Conservation (phyloP, 2,329 filamentous ascomycete genomes). For the Aureobasidium leucospermi region DNA sequence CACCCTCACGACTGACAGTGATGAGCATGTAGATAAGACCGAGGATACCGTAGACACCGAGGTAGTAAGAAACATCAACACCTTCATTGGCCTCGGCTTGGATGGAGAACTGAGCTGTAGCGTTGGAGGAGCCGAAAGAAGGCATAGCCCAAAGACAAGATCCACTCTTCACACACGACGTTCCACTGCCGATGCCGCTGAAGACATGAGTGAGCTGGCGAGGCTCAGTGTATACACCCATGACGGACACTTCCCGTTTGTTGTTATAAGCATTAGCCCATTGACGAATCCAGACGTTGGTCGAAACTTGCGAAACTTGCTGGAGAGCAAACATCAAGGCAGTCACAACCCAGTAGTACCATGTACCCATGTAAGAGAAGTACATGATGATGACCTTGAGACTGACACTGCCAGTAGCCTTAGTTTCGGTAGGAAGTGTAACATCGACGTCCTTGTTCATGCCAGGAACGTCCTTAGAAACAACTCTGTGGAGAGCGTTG, state of each 20-base stretch:
- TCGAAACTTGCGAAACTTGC: constrained; percentile 78
- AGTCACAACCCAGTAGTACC: constrained; percentile 87
- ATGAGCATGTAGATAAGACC: constrained; percentile 71
- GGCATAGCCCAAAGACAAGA: constrained; percentile 43
- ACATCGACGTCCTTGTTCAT: constrained; percentile 31
- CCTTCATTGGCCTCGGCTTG: constrained; percentile 31
- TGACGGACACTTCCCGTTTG: constrained; percentile 34
- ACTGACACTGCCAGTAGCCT: constrained; percentile 80
- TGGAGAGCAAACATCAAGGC: constrained; percentile 69
- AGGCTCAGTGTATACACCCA: constrained; percentile 28
- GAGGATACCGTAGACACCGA: constrained; percentile 73
- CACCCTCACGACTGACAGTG: constrained; percentile 73
- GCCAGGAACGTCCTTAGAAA: constrained; percentile 30
- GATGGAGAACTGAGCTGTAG: constrained; percentile 5
- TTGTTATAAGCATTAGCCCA: constrained; percentile 83
- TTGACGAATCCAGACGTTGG: constrained; percentile 88
- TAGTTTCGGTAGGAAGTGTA: constrained; percentile 54
- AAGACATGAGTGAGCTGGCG: constrained; percentile 36
- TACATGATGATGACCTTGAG: constrained; percentile 81
- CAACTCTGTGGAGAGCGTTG: constrained; percentile 42
- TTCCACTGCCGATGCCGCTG: constrained; percentile 35
- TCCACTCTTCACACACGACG: constrained; percentile 42
- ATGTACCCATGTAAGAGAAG: constrained; percentile 82
- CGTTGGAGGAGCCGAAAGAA: constrained; percentile 16
- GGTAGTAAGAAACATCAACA: constrained; percentile 78